Conservation (phyloP, 352 stramenopile genomes). For the Phytophthora pluvialis region DNA sequence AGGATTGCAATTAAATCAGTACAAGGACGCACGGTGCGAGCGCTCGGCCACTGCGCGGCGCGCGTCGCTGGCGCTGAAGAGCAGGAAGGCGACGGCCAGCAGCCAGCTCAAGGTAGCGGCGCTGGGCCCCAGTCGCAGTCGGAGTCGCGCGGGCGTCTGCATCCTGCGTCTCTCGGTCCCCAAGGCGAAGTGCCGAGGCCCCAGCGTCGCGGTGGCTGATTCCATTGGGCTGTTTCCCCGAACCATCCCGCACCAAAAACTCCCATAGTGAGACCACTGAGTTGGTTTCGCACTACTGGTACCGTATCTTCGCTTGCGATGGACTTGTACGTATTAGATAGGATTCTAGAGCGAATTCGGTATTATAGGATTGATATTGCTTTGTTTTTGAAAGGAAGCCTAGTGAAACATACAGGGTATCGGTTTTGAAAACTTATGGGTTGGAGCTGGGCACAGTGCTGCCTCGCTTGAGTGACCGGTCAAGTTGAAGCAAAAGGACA, state of each 20-base stretch:
- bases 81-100: constrained; percentile 32
- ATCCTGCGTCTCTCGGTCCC: constrained; percentile 31
- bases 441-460: too few relatives aligned
- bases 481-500: constrained; percentile 35
- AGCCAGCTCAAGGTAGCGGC: constrained; percentile 24
- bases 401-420: too few relatives aligned
- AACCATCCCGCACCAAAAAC: constrained; percentile 40
- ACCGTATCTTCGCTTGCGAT: too few relatives aligned
- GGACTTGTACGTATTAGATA: too few relatives aligned
- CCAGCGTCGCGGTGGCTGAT: constrained; percentile 27
- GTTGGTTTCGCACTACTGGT: constrained; percentile 38
- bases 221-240: constrained; percentile 43
- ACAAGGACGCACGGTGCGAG: constrained; percentile 42
- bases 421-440: too few relatives aligned
- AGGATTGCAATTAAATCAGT: neutral
- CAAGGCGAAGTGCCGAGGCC: constrained; percentile 39
- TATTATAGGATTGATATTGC: too few relatives aligned
- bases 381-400: too few relatives aligned
- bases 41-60: constrained; percentile 42
- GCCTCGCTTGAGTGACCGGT: constrained; percentile 9
- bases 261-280: constrained; percentile 28
- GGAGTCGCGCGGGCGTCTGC: constrained; percentile 1
- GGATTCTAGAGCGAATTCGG: too few relatives aligned
- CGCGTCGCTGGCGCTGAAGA: constrained; percentile 44
- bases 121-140: constrained; percentile 8